Conservation (phyloP, 306 rosid species). For the Pyrus bretschneideri region DNA sequence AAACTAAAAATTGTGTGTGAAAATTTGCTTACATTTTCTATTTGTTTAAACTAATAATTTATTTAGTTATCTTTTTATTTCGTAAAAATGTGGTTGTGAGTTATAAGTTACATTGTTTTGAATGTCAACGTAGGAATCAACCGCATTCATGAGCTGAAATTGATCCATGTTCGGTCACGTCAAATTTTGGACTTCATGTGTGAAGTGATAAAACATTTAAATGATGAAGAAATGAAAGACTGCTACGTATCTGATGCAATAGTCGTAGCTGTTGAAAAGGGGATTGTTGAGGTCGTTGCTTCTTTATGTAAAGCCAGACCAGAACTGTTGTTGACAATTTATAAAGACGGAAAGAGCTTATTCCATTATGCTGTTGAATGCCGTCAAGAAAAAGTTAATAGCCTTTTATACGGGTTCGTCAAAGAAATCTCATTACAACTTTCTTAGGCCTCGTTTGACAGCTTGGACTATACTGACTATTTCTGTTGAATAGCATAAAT, state of each 20-base stretch:
- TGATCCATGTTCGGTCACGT: background rate
- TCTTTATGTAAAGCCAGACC: background rate
- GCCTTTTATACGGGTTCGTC: background rate
- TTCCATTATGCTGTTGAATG: background rate
- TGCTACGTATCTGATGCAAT: rapidly evolving
- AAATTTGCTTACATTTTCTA: too few relatives aligned
- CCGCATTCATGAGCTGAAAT: background rate
- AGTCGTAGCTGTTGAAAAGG: background rate
- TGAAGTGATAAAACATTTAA: background rate
- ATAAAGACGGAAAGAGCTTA: rapidly evolving
- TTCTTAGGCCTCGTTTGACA: too few relatives aligned
- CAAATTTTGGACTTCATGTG: background rate
- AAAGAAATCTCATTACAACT: background rate
- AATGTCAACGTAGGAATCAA: background rate
- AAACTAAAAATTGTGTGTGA: too few relatives aligned
- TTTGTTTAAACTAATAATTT: too few relatives aligned
- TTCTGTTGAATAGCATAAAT: too few relatives aligned
- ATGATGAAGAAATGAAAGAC: rapidly evolving
- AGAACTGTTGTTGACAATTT: background rate
- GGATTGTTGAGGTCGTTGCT: background rate
- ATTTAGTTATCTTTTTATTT: too few relatives aligned
- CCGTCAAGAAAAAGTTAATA: constrained; percentile 8
- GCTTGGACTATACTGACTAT: too few relatives aligned
- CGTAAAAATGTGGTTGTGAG: background rate
- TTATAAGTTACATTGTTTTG: too few relatives aligned